These are phyloP conservation scores for Yamadazyma sp. DNA, from an alignment of 805 yeast genomes.

Conservation along the genomic window DNA sequence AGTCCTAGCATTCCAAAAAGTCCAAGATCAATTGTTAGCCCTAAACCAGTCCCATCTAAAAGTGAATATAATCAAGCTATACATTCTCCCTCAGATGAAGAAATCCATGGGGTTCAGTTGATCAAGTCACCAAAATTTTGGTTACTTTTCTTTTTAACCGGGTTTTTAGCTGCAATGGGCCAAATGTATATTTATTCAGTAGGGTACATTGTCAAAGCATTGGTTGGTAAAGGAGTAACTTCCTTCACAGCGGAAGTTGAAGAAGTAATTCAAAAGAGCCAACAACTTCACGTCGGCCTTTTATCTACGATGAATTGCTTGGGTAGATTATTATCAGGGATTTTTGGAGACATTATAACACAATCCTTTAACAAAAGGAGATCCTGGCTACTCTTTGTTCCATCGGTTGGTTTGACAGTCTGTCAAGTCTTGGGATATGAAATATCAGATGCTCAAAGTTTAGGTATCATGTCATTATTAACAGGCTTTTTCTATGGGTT, in stretches of 20 bases:
- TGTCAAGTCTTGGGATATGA: constrained; percentile 50
- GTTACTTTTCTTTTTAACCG: constrained; percentile 36
- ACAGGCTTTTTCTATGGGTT: constrained; percentile 74
- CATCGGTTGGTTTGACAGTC: constrained; percentile 43
- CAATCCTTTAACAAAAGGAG: constrained; percentile 46
- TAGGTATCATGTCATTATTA: constrained; percentile 52
- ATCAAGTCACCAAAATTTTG: constrained; percentile 28
- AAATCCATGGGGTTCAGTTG: constrained; percentile 4
- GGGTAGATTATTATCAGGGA: constrained; percentile 65
- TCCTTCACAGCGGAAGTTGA: constrained; percentile 18
- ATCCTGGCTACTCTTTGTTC: constrained; percentile 52
- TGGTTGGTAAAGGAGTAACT: constrained; percentile 17
- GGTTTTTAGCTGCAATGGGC: constrained; percentile 40
- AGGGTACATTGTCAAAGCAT: constrained; percentile 44
- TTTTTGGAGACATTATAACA: constrained; percentile 58
- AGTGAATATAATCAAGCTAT: constrained; percentile 3
- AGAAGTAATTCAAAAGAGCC: constrained; percentile 48
- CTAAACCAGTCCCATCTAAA: not conserved
- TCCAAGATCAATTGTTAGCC: constrained; percentile 3
- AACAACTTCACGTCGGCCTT: constrained; percentile 71
- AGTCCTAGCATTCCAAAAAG: constrained; percentile 2
- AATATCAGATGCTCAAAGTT: constrained; percentile 26
- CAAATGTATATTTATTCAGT: constrained; percentile 48
- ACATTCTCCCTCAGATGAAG: constrained; percentile 2
- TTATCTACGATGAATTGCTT: constrained; percentile 63